phyloP scores from a whole-genome alignment of 805 yeast species.

The Yarrowia sp. region DNA sequence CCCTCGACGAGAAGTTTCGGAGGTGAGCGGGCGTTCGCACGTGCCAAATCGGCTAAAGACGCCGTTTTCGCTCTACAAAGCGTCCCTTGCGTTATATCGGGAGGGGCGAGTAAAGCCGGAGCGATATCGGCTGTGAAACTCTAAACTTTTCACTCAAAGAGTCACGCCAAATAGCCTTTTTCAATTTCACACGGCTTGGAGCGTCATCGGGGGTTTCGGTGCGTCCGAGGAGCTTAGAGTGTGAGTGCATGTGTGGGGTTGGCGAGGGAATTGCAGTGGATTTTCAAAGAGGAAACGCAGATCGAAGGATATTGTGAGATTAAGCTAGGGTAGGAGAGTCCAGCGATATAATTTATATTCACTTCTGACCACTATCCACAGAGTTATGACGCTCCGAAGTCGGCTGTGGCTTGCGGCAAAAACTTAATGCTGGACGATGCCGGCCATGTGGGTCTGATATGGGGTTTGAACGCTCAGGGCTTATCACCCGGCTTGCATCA shows the following conservation, averaged over 20 bases:
- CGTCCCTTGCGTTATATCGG: not conserved
- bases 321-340: not conserved
- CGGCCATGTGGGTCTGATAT: not conserved
- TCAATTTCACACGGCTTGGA: constrained; percentile 15
- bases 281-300: not conserved
- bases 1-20: not conserved
- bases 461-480: not conserved
- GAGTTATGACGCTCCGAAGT: no score
- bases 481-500: no score
- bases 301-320: not conserved
- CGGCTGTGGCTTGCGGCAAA: not conserved
- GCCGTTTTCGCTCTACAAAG: constrained; percentile 5
- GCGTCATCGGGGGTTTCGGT: constrained; percentile 12
- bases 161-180: no score
- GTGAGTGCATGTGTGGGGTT: not conserved
- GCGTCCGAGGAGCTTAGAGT: constrained; percentile 22
- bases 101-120: not conserved
- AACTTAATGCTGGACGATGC: not conserved
- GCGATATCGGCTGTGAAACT: not conserved
- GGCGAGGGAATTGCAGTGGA: not conserved
- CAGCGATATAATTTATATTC: not conserved
- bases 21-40: not conserved
- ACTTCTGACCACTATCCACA: not conserved
- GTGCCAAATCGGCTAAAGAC: not conserved
- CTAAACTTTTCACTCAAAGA: not conserved